Evolutionary conservation across 1,284 basidiomycete genomes (phyloP).

Genomic region (Marasmius fiardii): DNA sequence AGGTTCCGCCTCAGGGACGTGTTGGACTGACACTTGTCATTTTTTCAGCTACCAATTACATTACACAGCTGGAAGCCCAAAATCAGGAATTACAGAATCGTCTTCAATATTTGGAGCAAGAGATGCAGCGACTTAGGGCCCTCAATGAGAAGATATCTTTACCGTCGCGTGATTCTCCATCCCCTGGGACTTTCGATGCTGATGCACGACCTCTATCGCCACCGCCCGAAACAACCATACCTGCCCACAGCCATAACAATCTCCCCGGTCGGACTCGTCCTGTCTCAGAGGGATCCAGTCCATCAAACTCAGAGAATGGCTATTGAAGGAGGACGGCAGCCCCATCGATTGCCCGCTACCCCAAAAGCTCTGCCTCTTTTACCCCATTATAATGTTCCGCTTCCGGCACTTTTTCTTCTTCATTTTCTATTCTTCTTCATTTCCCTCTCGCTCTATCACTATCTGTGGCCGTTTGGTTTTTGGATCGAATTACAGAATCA

Average conservation of each 20-base stretch:
- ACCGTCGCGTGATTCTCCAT: slow-evolving; percentile 50
- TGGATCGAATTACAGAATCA: slow-evolving; percentile 14
- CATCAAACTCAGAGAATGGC: slow-evolving; percentile 58
- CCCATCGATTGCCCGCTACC: neutral
- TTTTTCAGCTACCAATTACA: slow-evolving; percentile 66
- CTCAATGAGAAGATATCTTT: slow-evolving; percentile 81
- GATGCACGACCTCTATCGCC: slow-evolving; percentile 61
- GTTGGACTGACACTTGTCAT: slow-evolving; percentile 9
- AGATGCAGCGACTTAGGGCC: slow-evolving; percentile 62
- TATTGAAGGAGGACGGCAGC: slow-evolving; percentile 38
- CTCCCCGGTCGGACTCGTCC: slow-evolving; percentile 51
- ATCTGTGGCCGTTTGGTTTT: neutral
- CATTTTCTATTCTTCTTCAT: slow-evolving; percentile 17
- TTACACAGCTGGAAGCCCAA: slow-evolving; percentile 62
- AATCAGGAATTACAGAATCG: slow-evolving; percentile 68
- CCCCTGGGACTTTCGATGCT: slow-evolving; percentile 41
- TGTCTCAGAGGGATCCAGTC: slow-evolving; percentile 60
- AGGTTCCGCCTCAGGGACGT: slow-evolving; percentile 5
- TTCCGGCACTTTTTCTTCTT: slow-evolving; percentile 3
- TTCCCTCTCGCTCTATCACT: slow-evolving; percentile 20
- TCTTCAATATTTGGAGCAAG: slow-evolving; percentile 57
- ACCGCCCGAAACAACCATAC: slow-evolving; percentile 48
- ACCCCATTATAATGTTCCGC: slow-evolving; percentile 8
- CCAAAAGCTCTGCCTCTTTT: slow-evolving; percentile 7
- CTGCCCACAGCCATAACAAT: slow-evolving; percentile 37